Evolutionary conservation across 1,139 yeast species (phyloP).

Genomic region (Hansenula lynferdii): DNA sequence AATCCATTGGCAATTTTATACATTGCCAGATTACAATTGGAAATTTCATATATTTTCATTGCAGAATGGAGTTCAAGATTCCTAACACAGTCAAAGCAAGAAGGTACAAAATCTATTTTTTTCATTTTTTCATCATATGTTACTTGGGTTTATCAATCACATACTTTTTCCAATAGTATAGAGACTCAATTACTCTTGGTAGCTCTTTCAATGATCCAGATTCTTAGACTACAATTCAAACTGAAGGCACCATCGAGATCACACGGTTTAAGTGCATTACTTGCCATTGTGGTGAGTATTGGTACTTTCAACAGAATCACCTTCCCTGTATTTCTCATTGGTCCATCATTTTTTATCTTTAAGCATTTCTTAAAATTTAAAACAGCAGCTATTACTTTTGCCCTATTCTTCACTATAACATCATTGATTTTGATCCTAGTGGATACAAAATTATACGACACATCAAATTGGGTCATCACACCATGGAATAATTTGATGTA

Average conservation of each 20-base stretch:
- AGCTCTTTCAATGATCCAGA: constrained; percentile 37
- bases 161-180: constrained; percentile 81
- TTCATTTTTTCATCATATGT: constrained; percentile 75
- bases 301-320: constrained; percentile 87
- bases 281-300: constrained; percentile 54
- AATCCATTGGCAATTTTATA: constrained; percentile 48
- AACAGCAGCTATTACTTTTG: constrained; percentile 23
- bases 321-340: constrained; percentile 64
- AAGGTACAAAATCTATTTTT: constrained; percentile 57
- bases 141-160: constrained; percentile 77
- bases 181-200: constrained; percentile 70
- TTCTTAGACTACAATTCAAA: constrained; percentile 8
- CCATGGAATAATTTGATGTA: constrained; percentile 76
- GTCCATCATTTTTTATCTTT: constrained; percentile 48
- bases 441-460: constrained; percentile 44
- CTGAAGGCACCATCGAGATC: constrained; percentile 12
- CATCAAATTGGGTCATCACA: constrained; percentile 43
- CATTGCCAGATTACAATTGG: constrained; percentile 52
- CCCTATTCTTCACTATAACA: constrained; percentile 30
- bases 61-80: constrained; percentile 29
- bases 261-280: constrained; percentile 29
- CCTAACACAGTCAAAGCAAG: constrained; percentile 54
- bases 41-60: constrained; percentile 34
- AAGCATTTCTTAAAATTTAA: constrained; percentile 33
- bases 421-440: constrained; percentile 37